Percentiles rank a stretch among this genome's conserved stretches.
phyloP scores from a whole-genome alignment of 2,329 filamentous ascomycete species.

The Pestalotiopsis sp. region DNA sequence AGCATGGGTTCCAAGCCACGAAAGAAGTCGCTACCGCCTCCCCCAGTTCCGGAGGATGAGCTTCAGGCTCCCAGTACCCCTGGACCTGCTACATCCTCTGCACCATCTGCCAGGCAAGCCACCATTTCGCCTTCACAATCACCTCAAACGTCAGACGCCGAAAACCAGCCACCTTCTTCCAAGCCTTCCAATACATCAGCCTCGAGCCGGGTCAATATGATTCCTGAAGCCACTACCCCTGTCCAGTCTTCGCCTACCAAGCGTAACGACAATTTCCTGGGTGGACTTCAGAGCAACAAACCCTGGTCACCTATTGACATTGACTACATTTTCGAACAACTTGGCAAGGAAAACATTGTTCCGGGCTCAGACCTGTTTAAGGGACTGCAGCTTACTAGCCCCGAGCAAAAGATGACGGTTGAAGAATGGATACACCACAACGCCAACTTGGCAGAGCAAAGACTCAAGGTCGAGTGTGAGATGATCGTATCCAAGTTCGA shows the following conservation, averaged over 20 bases:
- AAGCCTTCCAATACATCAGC: conserved; percentile 54
- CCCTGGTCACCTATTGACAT: conserved; percentile 78
- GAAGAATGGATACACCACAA: conserved; percentile 90
- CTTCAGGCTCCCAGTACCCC: conserved; percentile 45
- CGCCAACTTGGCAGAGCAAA: conserved; percentile 77
- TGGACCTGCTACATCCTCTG: conserved; percentile 41
- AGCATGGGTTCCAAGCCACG: conserved; percentile 16
- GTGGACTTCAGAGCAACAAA: conserved; percentile 56
- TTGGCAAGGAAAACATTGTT: conserved; percentile 56
- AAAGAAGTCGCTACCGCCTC: conserved; percentile 30
- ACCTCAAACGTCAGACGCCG: conserved; percentile 77
- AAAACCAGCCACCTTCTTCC: conserved; percentile 76
- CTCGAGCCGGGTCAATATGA: conserved; percentile 48
- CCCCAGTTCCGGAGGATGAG: conserved; percentile 26
- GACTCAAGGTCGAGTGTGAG: conserved; percentile 81
- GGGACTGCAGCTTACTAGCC: conserved; percentile 65
- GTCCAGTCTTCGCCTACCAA: conserved; percentile 63
- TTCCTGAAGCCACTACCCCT: conserved; percentile 49
- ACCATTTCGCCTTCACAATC: conserved; percentile 66
- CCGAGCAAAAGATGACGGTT: conserved; percentile 88
- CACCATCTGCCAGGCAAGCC: conserved; percentile 53
- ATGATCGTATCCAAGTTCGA: conserved; percentile 82
- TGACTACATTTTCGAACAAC: conserved; percentile 66
- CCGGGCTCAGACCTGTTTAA: conserved; percentile 47
- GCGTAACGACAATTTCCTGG: conserved; percentile 57